A percentile compares a stretch with the other conserved stretches of the same genome.
Evolutionary conservation across 257 asterid species (phyloP).

Genomic region (Fraxinus americana): DNA sequence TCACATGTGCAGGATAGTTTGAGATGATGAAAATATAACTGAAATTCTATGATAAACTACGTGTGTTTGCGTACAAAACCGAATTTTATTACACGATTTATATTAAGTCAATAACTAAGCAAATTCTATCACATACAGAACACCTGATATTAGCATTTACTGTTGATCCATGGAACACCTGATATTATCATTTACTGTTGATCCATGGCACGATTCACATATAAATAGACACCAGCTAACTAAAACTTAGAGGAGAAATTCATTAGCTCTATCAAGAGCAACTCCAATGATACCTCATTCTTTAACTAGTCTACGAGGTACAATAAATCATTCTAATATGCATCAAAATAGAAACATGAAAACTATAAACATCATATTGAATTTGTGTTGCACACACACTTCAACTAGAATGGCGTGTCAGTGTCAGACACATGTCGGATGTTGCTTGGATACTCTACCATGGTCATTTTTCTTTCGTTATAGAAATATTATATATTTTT

Average conservation of each 20-base stretch:
- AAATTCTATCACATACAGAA: background rate
- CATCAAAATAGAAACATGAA: background rate
- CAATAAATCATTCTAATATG: background rate
- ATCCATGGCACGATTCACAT: background rate
- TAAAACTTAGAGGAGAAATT: background rate
- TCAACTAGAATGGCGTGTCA: no score
- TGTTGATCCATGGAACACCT: background rate
- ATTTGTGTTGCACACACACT: background rate
- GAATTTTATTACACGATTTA: background rate
- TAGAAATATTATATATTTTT: no score
- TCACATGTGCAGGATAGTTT: background rate
- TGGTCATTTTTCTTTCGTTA: no score
- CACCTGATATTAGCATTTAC: background rate
- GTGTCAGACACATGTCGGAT: no score
- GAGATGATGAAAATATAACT: background rate
- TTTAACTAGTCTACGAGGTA: constrained; percentile 4
- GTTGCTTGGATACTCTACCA: no score
- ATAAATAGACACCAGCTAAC: constrained; percentile 1
- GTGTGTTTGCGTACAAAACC: background rate
- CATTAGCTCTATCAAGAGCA: background rate
- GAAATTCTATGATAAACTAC: background rate
- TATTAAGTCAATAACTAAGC: constrained; percentile 14
- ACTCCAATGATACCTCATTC: constrained; percentile 9
- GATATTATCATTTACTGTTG: constrained; percentile 2
- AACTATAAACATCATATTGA: constrained; percentile 12